Evolutionary conservation across 1,284 basidiomycete species (phyloP), one percentile per base, ranked within the genome.

Genomic region (Sporisorium reilianum): DNA sequence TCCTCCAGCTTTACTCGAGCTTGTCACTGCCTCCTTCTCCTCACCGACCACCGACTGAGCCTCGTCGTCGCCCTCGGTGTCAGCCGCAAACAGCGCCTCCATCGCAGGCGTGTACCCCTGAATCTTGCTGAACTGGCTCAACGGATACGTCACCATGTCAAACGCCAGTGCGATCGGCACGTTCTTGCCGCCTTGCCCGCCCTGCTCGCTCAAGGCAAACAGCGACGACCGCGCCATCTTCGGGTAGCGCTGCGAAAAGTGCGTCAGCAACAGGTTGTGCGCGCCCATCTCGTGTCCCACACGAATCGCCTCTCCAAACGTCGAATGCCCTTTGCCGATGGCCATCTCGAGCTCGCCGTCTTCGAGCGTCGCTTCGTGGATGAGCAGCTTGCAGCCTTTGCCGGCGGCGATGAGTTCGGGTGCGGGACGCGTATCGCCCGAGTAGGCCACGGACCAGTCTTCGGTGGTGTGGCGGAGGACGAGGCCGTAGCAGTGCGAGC

Each of bases 231-330:
- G 88, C 1, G 93, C 92, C 80, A 95, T 87, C 80, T 93, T 94
- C 14, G 95, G 94, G 85, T 97, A 97, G 12, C 95, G 90, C 59
- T 93, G 93, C 12, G 94, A 97, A 85, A 98, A 98, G 85, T 98
- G 95, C 2, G 95, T 98, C 25, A 98, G 88, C 36, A 98, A 88
- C 25, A 93, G 88, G 75, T 93, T 90, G 61, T 90, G 86, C 0
- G 94, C 94, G 8, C 89, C 87, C 93, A 96, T 95, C 49, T 70
- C 42, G n/a, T 58, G 56, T 2, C 91, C 95, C 26, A 94, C 88
- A 18, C 89, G 88, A 42, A 97, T 89, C 0, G 95, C 95, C 82
- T 97, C 92, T 0, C 92, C 90, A 68, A 94, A 90, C 0, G 95
- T 98, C 72, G 92, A 93, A 84, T 97, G 95, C 0, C 91, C 91